Conservation (phyloP, 352 stramenopile genomes). For the Pythium chondricola region DNA sequence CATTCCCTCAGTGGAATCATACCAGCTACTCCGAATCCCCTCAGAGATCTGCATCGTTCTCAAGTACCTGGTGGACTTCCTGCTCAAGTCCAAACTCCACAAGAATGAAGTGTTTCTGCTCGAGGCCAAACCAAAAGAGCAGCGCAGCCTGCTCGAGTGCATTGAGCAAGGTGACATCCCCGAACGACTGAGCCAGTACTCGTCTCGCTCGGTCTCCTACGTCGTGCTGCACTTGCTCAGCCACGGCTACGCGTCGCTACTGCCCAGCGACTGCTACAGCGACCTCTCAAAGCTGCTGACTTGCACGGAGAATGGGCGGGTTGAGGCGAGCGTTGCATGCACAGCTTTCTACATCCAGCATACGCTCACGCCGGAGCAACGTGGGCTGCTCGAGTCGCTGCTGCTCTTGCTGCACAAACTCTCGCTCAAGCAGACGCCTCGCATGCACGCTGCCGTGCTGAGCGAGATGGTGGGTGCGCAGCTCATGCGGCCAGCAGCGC, state of each 20-base stretch:
- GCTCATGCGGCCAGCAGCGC: slow-evolving; percentile 1
- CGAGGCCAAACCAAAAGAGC: slow-evolving; percentile 18
- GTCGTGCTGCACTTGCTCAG: slow-evolving; percentile 18
- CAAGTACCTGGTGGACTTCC: slow-evolving; percentile 24
- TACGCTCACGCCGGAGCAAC: slow-evolving; percentile 10
- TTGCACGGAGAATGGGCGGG: not conserved
- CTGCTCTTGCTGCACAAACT: slow-evolving; percentile 27
- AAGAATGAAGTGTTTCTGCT: slow-evolving; percentile 29
- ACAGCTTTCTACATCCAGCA: not conserved
- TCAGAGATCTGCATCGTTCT: slow-evolving; percentile 20
- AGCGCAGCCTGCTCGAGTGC: slow-evolving; percentile 11
- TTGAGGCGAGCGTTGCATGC: not conserved
- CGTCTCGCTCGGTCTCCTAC: slow-evolving; percentile 22
- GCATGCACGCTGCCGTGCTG: slow-evolving; percentile 5
- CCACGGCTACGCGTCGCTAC: slow-evolving; percentile 19
- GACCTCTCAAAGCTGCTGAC: not conserved
- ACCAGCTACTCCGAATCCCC: too few relatives aligned
- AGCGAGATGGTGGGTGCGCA: slow-evolving; percentile 13
- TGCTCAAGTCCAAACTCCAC: slow-evolving; percentile 32
- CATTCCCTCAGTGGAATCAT: too few relatives aligned
- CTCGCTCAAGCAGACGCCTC: slow-evolving; percentile 14
- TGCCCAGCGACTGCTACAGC: not conserved
- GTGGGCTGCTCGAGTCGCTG: slow-evolving; percentile 23
- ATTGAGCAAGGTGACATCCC: slow-evolving; percentile 21
- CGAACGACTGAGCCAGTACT: slow-evolving; percentile 20